phyloP scores from a whole-genome alignment of 371 early-diverging fungal species.

The Blastocladiella emersonii region DNA sequence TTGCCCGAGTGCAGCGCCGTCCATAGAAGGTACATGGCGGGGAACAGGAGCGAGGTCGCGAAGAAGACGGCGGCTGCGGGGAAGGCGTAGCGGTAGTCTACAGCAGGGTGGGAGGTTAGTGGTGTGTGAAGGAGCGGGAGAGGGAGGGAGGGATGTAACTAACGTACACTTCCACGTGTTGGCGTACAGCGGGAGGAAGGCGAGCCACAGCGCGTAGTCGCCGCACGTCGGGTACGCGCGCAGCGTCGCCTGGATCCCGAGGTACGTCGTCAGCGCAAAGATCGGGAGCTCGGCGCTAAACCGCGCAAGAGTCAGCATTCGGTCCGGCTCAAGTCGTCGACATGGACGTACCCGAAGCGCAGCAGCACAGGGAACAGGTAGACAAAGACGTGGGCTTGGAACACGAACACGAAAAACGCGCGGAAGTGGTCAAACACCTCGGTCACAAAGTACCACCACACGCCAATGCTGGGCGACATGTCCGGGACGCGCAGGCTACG shows the following conservation, averaged over 20 bases:
- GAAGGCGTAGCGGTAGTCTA: conserved; percentile 55
- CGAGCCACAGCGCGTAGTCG: conserved; percentile 67
- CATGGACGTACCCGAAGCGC: conserved; percentile 39
- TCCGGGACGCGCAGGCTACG: conserved; percentile 50
- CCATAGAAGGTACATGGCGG: conserved; percentile 88
- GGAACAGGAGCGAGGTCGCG: conserved; percentile 61
- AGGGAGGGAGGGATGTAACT: not conserved
- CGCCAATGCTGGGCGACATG: conserved; percentile 85
- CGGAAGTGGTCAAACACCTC: conserved; percentile 97
- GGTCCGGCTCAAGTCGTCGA: not conserved
- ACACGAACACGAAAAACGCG: conserved; percentile 75
- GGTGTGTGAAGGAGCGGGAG: not conserved
- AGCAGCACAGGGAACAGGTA: conserved; percentile 68
- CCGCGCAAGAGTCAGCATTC: no score
- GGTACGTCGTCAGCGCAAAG: conserved; percentile 49
- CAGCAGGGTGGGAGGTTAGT: not conserved
- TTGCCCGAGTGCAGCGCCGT: conserved; percentile 87
- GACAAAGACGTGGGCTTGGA: conserved; percentile 72
- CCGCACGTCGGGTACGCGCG: conserved; percentile 83
- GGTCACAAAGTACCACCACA: conserved; percentile 96
- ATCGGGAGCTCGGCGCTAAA: conserved; percentile 54
- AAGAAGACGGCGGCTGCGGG: conserved; percentile 46
- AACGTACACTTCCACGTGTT: conserved; percentile 74
- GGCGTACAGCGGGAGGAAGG: conserved; percentile 57
- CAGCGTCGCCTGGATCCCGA: conserved; percentile 63